A percentile compares a stretch with the other conserved stretches of the same genome.
Conservation (phyloP, 2,329 filamentous ascomycete species). For the Fusarium sp. region DNA sequence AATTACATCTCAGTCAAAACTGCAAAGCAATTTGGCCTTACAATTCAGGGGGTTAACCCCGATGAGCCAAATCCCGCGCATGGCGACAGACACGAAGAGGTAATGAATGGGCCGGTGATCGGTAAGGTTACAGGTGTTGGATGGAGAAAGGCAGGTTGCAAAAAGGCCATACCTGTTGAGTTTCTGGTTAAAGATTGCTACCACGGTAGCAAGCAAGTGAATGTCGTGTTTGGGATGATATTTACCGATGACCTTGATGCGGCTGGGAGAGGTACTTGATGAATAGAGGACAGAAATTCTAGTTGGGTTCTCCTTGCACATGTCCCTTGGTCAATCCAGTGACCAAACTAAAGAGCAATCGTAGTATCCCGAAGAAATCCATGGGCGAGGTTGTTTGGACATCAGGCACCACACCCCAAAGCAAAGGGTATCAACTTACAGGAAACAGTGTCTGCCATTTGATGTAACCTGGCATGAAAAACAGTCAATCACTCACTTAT, state of each 20-base stretch:
- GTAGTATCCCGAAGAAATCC: accelerated
- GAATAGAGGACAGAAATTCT: accelerated
- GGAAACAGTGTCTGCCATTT: not conserved
- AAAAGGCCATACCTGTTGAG: not conserved
- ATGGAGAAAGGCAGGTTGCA: not conserved
- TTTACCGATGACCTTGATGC: not conserved
- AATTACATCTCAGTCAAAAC: not conserved
- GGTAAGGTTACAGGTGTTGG: not conserved
- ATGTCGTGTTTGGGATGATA: not conserved
- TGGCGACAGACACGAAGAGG: accelerated
- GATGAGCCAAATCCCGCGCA: accelerated
- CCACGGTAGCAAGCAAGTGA: accelerated
- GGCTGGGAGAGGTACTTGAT: not conserved
- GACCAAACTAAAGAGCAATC: accelerated
- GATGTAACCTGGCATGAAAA: accelerated
- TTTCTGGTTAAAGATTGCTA: not conserved
- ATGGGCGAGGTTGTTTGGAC: accelerated
- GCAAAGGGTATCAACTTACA: not conserved
- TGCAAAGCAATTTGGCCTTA: not conserved
- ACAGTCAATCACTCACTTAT: not conserved
- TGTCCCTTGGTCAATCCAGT: accelerated
- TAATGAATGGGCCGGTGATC: not conserved
- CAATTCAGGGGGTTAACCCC: accelerated
- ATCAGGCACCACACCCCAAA: accelerated
- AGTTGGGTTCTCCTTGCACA: accelerated